Percentiles rank a stretch among this genome's conserved stretches.
phyloP scores from a whole-genome alignment of 2,329 filamentous ascomycete species.

The Trichoderma sp. region DNA sequence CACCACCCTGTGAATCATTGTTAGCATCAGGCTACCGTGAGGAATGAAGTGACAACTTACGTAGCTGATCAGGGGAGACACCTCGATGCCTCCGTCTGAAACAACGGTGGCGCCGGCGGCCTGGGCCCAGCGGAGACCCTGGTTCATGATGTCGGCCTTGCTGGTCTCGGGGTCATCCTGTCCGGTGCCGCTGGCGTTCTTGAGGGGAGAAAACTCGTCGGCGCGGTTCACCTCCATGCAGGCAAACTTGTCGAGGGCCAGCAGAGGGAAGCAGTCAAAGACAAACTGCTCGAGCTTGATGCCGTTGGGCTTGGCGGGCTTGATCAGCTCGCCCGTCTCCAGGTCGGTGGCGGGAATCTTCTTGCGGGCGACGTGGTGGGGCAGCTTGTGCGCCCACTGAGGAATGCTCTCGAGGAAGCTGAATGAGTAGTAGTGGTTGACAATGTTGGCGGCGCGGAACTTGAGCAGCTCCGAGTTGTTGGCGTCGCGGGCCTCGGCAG shows the following conservation, averaged over 20 bases:
- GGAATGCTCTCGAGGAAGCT: slow-evolving; percentile 88
- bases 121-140: slow-evolving; percentile 83
- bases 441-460: slow-evolving; percentile 97
- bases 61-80: slow-evolving; percentile 92
- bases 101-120: slow-evolving; percentile 74
- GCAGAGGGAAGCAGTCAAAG: slow-evolving; percentile 94
- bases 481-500: slow-evolving; percentile 83
- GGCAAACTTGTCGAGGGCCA: slow-evolving; percentile 83
- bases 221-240: slow-evolving; percentile 94
- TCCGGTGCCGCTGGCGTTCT: slow-evolving; percentile 81
- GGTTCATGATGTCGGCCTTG: slow-evolving; percentile 82
- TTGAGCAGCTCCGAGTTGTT: slow-evolving; percentile 80
- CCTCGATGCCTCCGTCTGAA: slow-evolving; percentile 73
- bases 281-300: slow-evolving; percentile 99
- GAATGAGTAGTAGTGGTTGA: slow-evolving; percentile 99
- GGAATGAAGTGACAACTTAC: slow-evolving; percentile 56
- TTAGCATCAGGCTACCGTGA: not conserved
- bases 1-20: slow-evolving; percentile 50
- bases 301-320: slow-evolving; percentile 92
- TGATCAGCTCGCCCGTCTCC: slow-evolving; percentile 73
- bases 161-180: slow-evolving; percentile 95
- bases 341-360: slow-evolving; percentile 90
- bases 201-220: slow-evolving; percentile 96
- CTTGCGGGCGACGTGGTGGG: slow-evolving; percentile 95
- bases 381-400: slow-evolving; percentile 78